These are phyloP conservation scores for Leccinum pachyderme DNA, from an alignment of 1,284 basidiomycete genomes.

Conservation along the genomic window DNA sequence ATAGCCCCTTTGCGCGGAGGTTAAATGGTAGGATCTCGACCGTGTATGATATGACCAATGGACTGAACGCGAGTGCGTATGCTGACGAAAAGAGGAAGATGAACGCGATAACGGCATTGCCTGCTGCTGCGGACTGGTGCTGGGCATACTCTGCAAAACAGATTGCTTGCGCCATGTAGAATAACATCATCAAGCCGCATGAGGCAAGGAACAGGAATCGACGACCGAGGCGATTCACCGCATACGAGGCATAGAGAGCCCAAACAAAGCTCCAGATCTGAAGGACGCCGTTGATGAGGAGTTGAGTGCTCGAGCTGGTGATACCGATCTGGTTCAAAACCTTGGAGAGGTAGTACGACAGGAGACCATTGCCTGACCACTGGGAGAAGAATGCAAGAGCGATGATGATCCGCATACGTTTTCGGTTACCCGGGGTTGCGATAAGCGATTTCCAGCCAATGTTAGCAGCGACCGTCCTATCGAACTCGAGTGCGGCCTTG, in stretches of 20 bases:
- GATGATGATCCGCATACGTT: constrained; percentile 67
- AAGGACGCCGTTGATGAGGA: constrained; percentile 70
- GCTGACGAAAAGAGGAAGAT: constrained; percentile 73
- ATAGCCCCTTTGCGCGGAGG: constrained; percentile 79
- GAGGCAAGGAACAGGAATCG: constrained; percentile 64
- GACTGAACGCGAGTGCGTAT: constrained; percentile 72
- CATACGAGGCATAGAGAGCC: constrained; percentile 57
- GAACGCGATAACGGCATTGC: constrained; percentile 70
- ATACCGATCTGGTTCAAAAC: constrained; percentile 74
- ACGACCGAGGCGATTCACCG: constrained; percentile 61
- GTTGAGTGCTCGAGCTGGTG: constrained; percentile 54
- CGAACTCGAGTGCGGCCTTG: constrained; percentile 68
- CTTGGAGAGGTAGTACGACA: constrained; percentile 74
- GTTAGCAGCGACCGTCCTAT: constrained; percentile 52
- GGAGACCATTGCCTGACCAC: constrained; percentile 76
- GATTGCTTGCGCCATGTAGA: constrained; percentile 71
- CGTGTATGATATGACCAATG: constrained; percentile 72
- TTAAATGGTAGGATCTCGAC: constrained; percentile 73
- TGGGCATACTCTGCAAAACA: constrained; percentile 63
- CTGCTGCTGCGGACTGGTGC: constrained; percentile 44
- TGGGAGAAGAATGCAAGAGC: constrained; percentile 72
- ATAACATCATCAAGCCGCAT: constrained; percentile 62
- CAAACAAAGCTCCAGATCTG: constrained; percentile 73
- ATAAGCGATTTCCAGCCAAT: constrained; percentile 64
- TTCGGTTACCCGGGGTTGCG: constrained; percentile 62